Conservation (phyloP, 768 basidiomycete species). For the Pleurotus pulmonarius region DNA sequence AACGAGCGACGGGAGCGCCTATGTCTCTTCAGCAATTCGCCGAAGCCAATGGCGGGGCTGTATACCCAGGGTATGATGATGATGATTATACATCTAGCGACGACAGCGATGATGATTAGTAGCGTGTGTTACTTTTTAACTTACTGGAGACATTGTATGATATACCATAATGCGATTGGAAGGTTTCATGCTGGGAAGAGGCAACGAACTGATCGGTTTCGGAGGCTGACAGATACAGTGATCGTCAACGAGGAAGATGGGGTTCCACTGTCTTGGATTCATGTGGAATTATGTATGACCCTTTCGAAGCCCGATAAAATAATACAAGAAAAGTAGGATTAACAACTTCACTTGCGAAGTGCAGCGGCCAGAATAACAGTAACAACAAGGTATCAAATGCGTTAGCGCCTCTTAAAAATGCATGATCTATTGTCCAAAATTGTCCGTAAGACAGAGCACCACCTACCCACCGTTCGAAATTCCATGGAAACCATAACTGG, state of each 20-base stretch:
- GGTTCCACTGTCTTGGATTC: not conserved
- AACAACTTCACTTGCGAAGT: slow-evolving; percentile 9
- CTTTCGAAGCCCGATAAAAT: slow-evolving; percentile 3
- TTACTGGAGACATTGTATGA: not conserved
- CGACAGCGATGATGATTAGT: slow-evolving; percentile 50
- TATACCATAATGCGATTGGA: slow-evolving; percentile 4
- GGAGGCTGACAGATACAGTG: not conserved
- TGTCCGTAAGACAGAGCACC: not conserved
- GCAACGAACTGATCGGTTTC: too few relatives aligned
- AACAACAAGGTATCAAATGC: slow-evolving; percentile 6
- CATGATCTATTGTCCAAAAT: slow-evolving; percentile 3
- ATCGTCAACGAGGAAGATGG: not conserved
- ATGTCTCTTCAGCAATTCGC: slow-evolving; percentile 51
- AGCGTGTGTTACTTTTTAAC: not conserved
- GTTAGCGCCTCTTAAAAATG: not conserved
- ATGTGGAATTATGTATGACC: not conserved
- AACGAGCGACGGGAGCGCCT: slow-evolving; percentile 26
- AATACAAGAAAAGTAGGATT: not conserved
- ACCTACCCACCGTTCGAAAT: not conserved
- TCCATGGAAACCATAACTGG: not conserved
- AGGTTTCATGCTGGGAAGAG: not conserved
- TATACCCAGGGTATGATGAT: slow-evolving; percentile 26
- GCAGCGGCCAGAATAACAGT: not conserved
- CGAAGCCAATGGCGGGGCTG: slow-evolving; percentile 14
- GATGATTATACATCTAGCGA: slow-evolving; percentile 53